Conservation (phyloP, 1,284 basidiomycete species). For the Rhizoctonia solani region DNA sequence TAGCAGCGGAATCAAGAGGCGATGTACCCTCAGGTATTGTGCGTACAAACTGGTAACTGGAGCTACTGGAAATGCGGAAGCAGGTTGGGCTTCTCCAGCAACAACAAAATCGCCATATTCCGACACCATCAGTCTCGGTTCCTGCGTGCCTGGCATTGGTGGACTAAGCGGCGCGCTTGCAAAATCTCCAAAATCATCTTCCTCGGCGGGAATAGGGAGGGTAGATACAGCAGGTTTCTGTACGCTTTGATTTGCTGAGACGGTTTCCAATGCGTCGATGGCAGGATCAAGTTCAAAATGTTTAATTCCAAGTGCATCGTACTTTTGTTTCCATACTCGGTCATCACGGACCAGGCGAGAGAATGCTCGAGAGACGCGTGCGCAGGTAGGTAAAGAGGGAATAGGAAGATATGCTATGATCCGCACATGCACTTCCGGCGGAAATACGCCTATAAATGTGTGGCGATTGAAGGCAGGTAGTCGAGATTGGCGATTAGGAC, state of each 20-base stretch:
- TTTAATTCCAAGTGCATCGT: slow-evolving; percentile 63
- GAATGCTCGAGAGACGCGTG: slow-evolving; percentile 66
- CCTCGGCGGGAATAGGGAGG: slow-evolving; percentile 56
- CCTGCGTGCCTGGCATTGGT: slow-evolving; percentile 43
- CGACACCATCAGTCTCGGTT: slow-evolving; percentile 32
- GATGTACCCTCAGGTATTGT: slow-evolving; percentile 68
- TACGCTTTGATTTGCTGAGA: slow-evolving; percentile 38
- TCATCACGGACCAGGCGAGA: slow-evolving; percentile 70
- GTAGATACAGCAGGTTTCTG: slow-evolving; percentile 47
- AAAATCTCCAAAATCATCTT: slow-evolving; percentile 93
- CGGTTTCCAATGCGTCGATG: slow-evolving; percentile 64
- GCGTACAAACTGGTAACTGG: slow-evolving; percentile 50
- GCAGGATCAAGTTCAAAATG: slow-evolving; percentile 51
- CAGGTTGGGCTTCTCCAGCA: slow-evolving; percentile 38
- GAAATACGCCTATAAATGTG: slow-evolving; percentile 71
- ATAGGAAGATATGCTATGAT: slow-evolving; percentile 74
- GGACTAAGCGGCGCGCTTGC: slow-evolving; percentile 55
- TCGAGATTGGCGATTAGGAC: slow-evolving; percentile 41
- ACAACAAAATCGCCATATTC: slow-evolving; percentile 39
- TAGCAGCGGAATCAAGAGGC: slow-evolving; percentile 62
- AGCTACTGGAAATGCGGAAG: slow-evolving; percentile 39
- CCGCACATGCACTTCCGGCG: slow-evolving; percentile 72
- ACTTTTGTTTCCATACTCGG: slow-evolving; percentile 72
- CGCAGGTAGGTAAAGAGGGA: slow-evolving; percentile 76
- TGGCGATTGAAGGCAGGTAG: slow-evolving; percentile 44